These are phyloP conservation scores for Chytriomyces hyalinus DNA, from an alignment of 192 early-diverging fungal genomes.

Conservation along the genomic window DNA sequence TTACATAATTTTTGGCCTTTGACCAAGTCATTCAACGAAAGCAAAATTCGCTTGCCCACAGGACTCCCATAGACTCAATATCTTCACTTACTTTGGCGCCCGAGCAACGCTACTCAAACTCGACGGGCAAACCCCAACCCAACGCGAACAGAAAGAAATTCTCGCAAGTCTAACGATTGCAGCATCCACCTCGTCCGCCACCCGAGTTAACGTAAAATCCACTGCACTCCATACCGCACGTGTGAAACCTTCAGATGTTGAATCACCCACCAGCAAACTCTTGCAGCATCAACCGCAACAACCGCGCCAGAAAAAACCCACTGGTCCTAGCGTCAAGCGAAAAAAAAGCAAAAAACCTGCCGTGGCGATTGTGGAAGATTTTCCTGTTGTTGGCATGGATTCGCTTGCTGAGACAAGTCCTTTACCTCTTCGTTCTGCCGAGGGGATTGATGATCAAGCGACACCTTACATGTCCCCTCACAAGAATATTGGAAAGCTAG, in stretches of 20 bases:
- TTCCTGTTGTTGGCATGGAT: too few relatives aligned
- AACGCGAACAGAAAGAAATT: constrained; percentile 43
- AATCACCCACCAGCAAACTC: not conserved
- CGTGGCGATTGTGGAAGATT: too few relatives aligned
- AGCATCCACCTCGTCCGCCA: constrained; percentile 21
- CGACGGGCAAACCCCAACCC: constrained; percentile 41
- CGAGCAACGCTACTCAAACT: constrained; percentile 42
- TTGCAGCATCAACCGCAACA: not conserved
- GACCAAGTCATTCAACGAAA: not conserved
- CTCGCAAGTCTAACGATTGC: constrained; percentile 39
- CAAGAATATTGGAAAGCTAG: not conserved
- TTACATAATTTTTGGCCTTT: not conserved
- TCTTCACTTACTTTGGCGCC: constrained; percentile 54
- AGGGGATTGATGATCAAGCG: too few relatives aligned
- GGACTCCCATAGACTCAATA: constrained; percentile 47
- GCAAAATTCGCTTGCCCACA: constrained; percentile 7
- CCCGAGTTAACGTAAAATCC: not conserved
- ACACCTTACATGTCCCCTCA: too few relatives aligned
- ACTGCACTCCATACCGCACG: not conserved
- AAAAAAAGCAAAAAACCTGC: too few relatives aligned
- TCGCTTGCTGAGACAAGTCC: too few relatives aligned
- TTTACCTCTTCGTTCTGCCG: too few relatives aligned
- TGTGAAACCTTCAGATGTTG: not conserved
- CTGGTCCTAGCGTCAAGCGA: too few relatives aligned
- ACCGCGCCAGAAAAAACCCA: too few relatives aligned